Evolutionary conservation across 2,329 filamentous ascomycete species (phyloP).

Genomic region (Mariannaea elegans): DNA sequence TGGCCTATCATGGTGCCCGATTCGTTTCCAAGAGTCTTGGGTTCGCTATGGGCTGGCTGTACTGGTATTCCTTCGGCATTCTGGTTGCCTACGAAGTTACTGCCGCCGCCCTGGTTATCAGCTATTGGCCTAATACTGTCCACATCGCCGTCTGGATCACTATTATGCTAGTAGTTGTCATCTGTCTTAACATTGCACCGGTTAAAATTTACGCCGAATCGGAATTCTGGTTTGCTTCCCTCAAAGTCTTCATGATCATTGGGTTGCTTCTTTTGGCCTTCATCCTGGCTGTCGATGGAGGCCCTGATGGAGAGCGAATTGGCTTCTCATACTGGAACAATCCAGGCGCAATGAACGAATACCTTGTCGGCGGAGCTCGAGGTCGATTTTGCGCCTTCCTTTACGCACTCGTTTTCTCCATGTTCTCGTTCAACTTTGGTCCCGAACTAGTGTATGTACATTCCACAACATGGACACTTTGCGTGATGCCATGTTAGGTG

Average conservation of each 20-base stretch:
- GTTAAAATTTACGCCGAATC: constrained; percentile 15
- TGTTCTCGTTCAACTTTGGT: constrained; percentile 65
- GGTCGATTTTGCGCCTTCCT: constrained; percentile 77
- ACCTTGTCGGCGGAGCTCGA: constrained; percentile 65
- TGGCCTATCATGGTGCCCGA: constrained; percentile 12
- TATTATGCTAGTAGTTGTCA: constrained; percentile 11
- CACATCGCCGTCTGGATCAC: constrained; percentile 17
- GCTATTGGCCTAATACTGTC: constrained; percentile 14
- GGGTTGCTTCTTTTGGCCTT: constrained; percentile 15
- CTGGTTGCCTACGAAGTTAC: constrained; percentile 18
- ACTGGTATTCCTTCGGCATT: constrained; percentile 23
- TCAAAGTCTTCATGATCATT: constrained; percentile 22
- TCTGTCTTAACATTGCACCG: constrained; percentile 7
- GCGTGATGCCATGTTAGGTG: neutral
- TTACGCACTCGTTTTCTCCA: constrained; percentile 68
- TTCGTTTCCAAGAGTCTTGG: constrained; percentile 18
- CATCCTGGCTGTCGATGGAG: constrained; percentile 62
- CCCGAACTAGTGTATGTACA: constrained; percentile 66
- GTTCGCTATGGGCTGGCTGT: constrained; percentile 21
- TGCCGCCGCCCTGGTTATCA: constrained; percentile 11
- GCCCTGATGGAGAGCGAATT: constrained; percentile 72
- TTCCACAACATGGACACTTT: neutral
- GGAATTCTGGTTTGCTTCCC: constrained; percentile 20
- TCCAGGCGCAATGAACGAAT: constrained; percentile 72
- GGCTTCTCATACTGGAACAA: constrained; percentile 71